Base-by-base conservation (phyloP, 306 rosid species). In the Cicer bijugum region DNA sequence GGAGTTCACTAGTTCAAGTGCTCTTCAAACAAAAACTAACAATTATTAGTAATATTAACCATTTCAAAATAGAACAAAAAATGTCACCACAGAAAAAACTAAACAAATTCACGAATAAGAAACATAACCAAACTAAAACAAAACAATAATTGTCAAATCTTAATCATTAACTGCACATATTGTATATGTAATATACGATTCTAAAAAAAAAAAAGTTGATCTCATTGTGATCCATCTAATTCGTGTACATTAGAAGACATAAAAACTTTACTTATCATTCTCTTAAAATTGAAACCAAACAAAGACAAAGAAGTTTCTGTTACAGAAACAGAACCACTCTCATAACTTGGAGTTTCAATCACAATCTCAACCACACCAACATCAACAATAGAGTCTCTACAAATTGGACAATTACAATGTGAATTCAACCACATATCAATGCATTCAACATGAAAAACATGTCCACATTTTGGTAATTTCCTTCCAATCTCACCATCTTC, bases 401-500 rank as follows among this genome's bases (percentile, higher is more conserved):
- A 95, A 75, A 87, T 82, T 2, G 99, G 99, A 48, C 99, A 95
- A 69, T 59, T 90, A 20, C 75, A 58, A 78, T 95, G 99, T 2
- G 97, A 92, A 52, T 50, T 75, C 69, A 95, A 42, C 97, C 99
- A 95, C 97, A 90, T 87, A 38, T 95, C 99, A 58, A 95, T 85
- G 57, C 97, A 95, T 19, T 88, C 92, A n/a, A 84, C 76, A 38
- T 95, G 99, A 38, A 95, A 95, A 45, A 73, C 86, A 44, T 95
- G 99, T 6, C 84, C 84, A 58, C 99, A 95, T 14, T 82, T 85
- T 0, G 97, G 88, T 60, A 95, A 82, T 1, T 69, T 81, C 66
- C 92, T 80, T 4, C 97, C 97, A 5, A 85, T 65, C n/a, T 95
- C 97, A 2, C 88, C 85, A 6, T 90, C 85, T 23, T 87, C 90